Conservation (phyloP, 2,329 filamentous ascomycete genomes). For the Teratosphaeria gauchensis region DNA sequence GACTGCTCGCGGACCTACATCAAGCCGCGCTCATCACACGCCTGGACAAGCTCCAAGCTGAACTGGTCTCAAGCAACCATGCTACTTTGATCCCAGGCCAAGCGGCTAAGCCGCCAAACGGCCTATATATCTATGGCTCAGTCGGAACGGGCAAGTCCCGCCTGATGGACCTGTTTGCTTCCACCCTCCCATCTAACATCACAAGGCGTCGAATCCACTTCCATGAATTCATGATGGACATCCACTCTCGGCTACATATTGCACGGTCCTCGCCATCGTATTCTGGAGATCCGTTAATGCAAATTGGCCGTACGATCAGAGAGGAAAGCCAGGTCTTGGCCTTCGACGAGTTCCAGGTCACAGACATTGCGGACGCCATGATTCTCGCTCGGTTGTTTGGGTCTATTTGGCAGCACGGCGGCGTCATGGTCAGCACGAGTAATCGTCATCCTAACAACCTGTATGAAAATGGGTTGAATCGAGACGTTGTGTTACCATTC, state of each 20-base stretch:
- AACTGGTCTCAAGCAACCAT: background rate
- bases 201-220: slow-evolving; percentile 57
- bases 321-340: slow-evolving; percentile 64
- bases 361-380: slow-evolving; percentile 65
- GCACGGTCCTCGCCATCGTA: slow-evolving; percentile 41
- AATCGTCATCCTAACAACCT: slow-evolving; percentile 65
- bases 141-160: slow-evolving; percentile 73
- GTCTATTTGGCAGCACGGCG: slow-evolving; percentile 66
- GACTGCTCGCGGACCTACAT: background rate
- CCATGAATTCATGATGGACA: slow-evolving; percentile 72
- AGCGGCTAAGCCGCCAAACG: slow-evolving; percentile 21
- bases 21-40: background rate
- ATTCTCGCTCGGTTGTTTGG: slow-evolving; percentile 66
- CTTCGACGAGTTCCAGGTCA: slow-evolving; percentile 73
- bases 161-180: slow-evolving; percentile 63
- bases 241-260: slow-evolving; percentile 44
- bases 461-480: slow-evolving; percentile 27
- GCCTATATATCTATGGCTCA: slow-evolving; percentile 65
- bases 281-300: slow-evolving; percentile 45
- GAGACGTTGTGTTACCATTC: slow-evolving; percentile 52
- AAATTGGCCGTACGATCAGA: slow-evolving; percentile 62
- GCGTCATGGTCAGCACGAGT: slow-evolving; percentile 65
- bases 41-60: background rate
- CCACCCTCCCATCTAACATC: slow-evolving; percentile 47
- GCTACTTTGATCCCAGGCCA: background rate